Conservation (phyloP, 441 rosid genomes). For the Euphorbia schlechtendalii region DNA sequence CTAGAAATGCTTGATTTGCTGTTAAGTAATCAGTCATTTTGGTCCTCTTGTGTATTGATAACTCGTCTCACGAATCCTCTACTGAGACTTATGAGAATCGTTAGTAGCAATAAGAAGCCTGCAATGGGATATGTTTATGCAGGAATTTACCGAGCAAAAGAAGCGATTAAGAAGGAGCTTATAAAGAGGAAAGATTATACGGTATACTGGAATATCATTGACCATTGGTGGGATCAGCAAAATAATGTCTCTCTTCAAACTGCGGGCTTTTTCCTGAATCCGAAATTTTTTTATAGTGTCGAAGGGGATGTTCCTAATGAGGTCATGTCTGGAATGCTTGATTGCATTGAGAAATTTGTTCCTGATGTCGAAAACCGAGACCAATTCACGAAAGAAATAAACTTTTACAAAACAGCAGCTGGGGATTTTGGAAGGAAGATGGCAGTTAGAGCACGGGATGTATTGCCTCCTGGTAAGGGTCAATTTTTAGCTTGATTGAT, state of each 20-base stretch:
- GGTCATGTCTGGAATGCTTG: slow-evolving; percentile 56
- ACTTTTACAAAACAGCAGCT: slow-evolving; percentile 54
- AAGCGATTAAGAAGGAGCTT: slow-evolving; percentile 60
- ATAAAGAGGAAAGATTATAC: slow-evolving; percentile 49
- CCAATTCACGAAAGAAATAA: slow-evolving; percentile 53
- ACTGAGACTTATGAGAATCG: slow-evolving; percentile 51
- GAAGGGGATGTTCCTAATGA: slow-evolving; percentile 55
- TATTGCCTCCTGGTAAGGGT: slow-evolving; percentile 63
- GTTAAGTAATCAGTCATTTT: slow-evolving; percentile 52
- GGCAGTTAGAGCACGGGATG: slow-evolving; percentile 69
- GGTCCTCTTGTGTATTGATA: slow-evolving; percentile 53
- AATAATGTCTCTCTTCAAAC: slow-evolving; percentile 63
- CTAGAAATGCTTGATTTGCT: slow-evolving; percentile 55
- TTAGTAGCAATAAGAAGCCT: slow-evolving; percentile 53
- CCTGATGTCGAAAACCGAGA: slow-evolving; percentile 57
- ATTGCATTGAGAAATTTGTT: slow-evolving; percentile 71
- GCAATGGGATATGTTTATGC: slow-evolving; percentile 78
- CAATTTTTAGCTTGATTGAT: slow-evolving; percentile 13
- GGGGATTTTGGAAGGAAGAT: slow-evolving; percentile 82
- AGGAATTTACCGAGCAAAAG: slow-evolving; percentile 65
- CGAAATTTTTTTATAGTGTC: slow-evolving; percentile 65
- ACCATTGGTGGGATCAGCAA: slow-evolving; percentile 64
- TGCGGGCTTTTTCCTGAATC: slow-evolving; percentile 86
- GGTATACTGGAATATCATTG: slow-evolving; percentile 72
- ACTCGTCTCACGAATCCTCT: slow-evolving; percentile 50